phyloP scores from a whole-genome alignment of 2,329 filamentous ascomycete genomes.

The Cryphonectria naterciae region DNA sequence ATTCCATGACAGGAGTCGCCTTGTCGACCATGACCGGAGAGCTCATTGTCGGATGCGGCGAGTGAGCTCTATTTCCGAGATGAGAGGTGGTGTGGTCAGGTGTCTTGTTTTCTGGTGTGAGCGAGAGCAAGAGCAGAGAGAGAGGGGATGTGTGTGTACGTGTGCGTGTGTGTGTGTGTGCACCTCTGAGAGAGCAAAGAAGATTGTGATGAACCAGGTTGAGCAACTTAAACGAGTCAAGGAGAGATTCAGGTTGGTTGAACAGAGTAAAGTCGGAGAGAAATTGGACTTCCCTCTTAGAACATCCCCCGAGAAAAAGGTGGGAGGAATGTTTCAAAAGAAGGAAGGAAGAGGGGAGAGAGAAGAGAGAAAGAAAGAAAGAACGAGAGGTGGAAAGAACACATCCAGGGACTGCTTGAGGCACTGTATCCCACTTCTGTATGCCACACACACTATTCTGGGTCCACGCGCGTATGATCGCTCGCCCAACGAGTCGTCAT shows the following conservation, averaged over 20 bases:
- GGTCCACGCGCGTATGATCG: background rate
- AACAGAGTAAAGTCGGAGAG: background rate
- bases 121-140: too few relatives aligned
- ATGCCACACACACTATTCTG: background rate
- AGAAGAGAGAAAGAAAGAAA: background rate
- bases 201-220: too few relatives aligned
- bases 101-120: too few relatives aligned
- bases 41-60: background rate
- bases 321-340: background rate
- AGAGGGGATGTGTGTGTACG: too few relatives aligned
- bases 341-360: too few relatives aligned
- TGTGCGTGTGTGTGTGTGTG: too few relatives aligned
- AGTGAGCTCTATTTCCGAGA: background rate
- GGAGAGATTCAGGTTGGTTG: too few relatives aligned
- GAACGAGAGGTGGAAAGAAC: background rate
- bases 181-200: too few relatives aligned
- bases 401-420: background rate
- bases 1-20: background rate
- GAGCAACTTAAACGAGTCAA: too few relatives aligned
- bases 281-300: background rate
- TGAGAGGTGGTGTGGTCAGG: too few relatives aligned
- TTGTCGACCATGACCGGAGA: too few relatives aligned
- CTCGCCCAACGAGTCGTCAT: background rate
- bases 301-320: background rate
- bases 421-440: background rate